phyloP scores from a whole-genome alignment of 2,329 filamentous ascomycete species.

The Curvularia sp. region DNA sequence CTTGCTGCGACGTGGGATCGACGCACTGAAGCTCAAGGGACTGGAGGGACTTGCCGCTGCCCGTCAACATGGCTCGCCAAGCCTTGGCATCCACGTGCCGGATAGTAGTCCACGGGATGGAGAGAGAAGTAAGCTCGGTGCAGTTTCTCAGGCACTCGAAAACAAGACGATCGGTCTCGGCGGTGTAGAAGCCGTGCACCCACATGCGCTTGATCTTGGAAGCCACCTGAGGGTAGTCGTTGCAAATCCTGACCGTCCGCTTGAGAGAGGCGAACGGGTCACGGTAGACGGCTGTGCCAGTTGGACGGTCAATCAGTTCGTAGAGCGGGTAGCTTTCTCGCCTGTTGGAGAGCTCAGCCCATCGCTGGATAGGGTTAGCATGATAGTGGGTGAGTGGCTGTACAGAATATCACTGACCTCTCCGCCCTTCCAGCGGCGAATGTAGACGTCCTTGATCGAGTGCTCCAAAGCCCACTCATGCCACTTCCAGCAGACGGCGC shows the following conservation, averaged over 20 bases:
- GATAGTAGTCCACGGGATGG: constrained; percentile 62
- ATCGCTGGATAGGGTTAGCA: constrained; percentile 53
- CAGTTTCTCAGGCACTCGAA: constrained; percentile 59
- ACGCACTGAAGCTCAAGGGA: constrained; percentile 62
- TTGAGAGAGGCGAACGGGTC: constrained; percentile 60
- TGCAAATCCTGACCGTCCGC: constrained; percentile 57
- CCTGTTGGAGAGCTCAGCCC: constrained; percentile 57
- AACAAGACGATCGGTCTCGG: constrained; percentile 59
- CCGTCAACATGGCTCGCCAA: constrained; percentile 59
- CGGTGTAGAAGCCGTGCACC: constrained; percentile 63
- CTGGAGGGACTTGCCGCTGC: constrained; percentile 54
- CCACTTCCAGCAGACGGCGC: constrained; percentile 60
- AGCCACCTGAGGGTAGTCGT: constrained; percentile 55
- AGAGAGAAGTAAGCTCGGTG: constrained; percentile 56
- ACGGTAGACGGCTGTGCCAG: constrained; percentile 59
- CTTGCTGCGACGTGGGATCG: constrained; percentile 58
- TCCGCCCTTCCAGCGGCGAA: constrained; percentile 61
- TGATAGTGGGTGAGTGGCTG: neutral
- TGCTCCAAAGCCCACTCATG: constrained; percentile 62
- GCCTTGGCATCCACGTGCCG: constrained; percentile 57
- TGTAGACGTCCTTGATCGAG: constrained; percentile 60
- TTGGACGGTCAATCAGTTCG: constrained; percentile 57
- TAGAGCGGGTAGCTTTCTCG: constrained; percentile 57
- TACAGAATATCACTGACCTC: constrained; percentile 37
- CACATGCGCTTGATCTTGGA: constrained; percentile 61